These are phyloP conservation scores for Gnomoniopsis sp. DNA, from an alignment of 2,329 filamentous ascomycete species.

Conservation along the genomic window DNA sequence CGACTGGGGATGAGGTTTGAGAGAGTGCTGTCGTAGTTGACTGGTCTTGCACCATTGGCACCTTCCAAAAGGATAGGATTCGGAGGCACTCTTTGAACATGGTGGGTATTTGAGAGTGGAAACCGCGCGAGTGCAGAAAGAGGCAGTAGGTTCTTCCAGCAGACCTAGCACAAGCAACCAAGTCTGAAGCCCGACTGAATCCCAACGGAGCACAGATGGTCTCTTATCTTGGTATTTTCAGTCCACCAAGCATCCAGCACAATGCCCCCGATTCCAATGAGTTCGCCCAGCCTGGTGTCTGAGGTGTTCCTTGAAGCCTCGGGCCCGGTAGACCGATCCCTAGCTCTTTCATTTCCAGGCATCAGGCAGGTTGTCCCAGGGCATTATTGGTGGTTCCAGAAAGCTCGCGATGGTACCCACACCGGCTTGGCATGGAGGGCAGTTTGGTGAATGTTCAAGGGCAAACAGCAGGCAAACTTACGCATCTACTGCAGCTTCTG, in stretches of 20 bases:
- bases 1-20: not conserved
- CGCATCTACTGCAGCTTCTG: constrained; percentile 54
- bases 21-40: not conserved
- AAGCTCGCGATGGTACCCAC: not conserved
- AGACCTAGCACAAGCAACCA: not conserved
- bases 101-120: not conserved
- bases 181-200: not conserved
- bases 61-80: not conserved
- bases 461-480: constrained; percentile 39
- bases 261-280: not conserved
- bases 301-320: not conserved
- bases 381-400: not conserved
- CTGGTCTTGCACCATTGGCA: not conserved
- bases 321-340: not conserved
- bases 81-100: constrained; percentile 8
- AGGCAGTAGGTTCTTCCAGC: not conserved
- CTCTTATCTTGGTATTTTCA: not conserved
- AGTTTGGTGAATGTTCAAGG: not conserved
- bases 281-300: not conserved
- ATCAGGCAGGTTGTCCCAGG: not conserved
- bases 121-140: not conserved
- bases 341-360: not conserved
- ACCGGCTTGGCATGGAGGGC: not conserved
- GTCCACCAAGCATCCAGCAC: not conserved
- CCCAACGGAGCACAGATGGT: too few species aligned